A percentile compares a stretch with the other conserved stretches of the same genome.
Evolutionary conservation across 345 rosid genomes (phyloP).

Genomic region (Brassica napus): Da-Ae NC_063439.1:25170001-25170500

Average conservation of each 20-base stretch:
- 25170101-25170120: conserved; percentile 76
- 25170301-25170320: conserved; percentile 25
- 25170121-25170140: conserved; percentile 67
- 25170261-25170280: conserved; percentile 33
- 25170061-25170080: conserved; percentile 64
- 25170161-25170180: conserved; percentile 46
- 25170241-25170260: conserved; percentile 43
- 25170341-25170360: conserved; percentile 13
- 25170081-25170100: conserved; percentile 50
- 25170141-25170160: conserved; percentile 49
- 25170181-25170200: conserved; percentile 52
- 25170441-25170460: background rate
- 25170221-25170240: conserved; percentile 61
- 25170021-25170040: conserved; percentile 81
- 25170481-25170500: conserved; percentile 26
- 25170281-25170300: conserved; percentile 25
- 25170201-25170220: conserved; percentile 59
- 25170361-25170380: conserved; percentile 28
- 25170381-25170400: conserved; percentile 47
- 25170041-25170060: conserved; percentile 60
- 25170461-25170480: conserved; percentile 13
- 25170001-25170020: conserved; percentile 82
- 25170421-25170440: conserved; percentile 18
- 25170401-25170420: conserved; percentile 35
- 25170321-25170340: background rate